Conservation (phyloP, 371 early-diverging fungal species). For the Mortierella sp. region DNA sequence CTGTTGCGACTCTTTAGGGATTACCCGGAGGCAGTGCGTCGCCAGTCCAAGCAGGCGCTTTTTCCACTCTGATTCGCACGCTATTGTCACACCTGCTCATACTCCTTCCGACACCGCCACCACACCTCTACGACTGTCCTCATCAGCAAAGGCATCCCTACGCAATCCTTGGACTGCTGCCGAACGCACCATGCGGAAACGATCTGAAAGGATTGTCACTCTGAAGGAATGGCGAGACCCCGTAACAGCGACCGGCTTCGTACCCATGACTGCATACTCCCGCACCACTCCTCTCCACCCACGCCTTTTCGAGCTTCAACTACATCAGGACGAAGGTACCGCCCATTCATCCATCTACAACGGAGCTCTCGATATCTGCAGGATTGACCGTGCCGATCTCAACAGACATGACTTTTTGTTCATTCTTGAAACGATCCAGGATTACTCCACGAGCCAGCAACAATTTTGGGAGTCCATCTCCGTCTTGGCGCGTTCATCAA, state of each 20-base stretch:
- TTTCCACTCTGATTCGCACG: not conserved
- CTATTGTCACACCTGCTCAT: not conserved
- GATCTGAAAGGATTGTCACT: conserved; percentile 31
- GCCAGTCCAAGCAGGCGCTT: not conserved
- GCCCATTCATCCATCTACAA: not conserved
- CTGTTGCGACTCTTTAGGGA: conserved; percentile 7
- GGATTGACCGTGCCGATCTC: conserved; percentile 2
- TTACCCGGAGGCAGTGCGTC: not conserved
- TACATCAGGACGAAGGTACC: not conserved
- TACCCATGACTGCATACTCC: not conserved
- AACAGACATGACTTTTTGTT: conserved; percentile 26
- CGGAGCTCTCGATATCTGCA: conserved; percentile 16
- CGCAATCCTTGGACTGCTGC: not conserved
- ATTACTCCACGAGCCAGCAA: conserved; percentile 30
- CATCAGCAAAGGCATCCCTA: not conserved
- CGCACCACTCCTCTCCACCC: conserved; percentile 21
- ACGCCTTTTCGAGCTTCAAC: conserved; percentile 18
- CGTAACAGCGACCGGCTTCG: not conserved
- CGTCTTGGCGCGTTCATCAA: conserved; percentile 16
- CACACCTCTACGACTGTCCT: not conserved
- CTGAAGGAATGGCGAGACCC: conserved; percentile 25
- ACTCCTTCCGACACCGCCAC: not conserved
- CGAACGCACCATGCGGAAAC: conserved; percentile 21
- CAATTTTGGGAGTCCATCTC: conserved; percentile 51
- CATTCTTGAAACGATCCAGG: conserved; percentile 39